phyloP scores from a whole-genome alignment of 1,284 basidiomycete genomes.

The Coniophora puteana region DNA sequence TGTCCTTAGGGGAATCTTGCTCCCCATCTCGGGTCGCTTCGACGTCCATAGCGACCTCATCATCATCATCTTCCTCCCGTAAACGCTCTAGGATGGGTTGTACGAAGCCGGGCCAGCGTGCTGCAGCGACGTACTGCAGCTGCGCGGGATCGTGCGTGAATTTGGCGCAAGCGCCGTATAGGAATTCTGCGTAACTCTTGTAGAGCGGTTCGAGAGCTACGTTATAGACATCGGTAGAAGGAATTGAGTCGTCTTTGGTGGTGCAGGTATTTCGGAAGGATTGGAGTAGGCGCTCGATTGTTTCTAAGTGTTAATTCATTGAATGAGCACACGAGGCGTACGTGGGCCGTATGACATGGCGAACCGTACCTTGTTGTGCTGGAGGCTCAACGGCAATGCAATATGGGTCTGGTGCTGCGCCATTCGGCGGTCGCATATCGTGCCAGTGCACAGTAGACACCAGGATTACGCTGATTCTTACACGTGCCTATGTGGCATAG shows the following conservation, averaged over 20 bases:
- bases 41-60: conserved; percentile 19
- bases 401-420: conserved; percentile 74
- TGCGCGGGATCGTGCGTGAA: conserved; percentile 69
- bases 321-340: conserved; percentile 3
- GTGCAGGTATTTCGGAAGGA: conserved; percentile 27
- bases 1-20: too few relatives aligned
- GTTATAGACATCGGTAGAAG: too few relatives aligned
- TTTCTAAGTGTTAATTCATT: conserved; percentile 13
- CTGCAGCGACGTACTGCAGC: conserved; percentile 70
- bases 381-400: conserved; percentile 60
- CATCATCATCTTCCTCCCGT: conserved; percentile 23
- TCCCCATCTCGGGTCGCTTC: too few relatives aligned
- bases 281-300: conserved; percentile 27
- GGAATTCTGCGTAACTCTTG: conserved; percentile 58
- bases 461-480: conserved; percentile 57
- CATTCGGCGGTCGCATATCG: conserved; percentile 64
- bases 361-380: conserved; percentile 54
- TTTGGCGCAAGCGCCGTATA: conserved; percentile 62
- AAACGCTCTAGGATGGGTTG: conserved; percentile 61
- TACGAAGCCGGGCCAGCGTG: conserved; percentile 78
- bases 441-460: conserved; percentile 73
- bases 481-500: conserved; percentile 30
- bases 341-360: neutral
- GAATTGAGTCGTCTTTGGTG: conserved; percentile 34
- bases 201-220: conserved; percentile 57